Evolutionary conservation across 495 filamentous ascomycete genomes (phyloP).

Genomic region (Aspergillus heteromorphus): DNA sequence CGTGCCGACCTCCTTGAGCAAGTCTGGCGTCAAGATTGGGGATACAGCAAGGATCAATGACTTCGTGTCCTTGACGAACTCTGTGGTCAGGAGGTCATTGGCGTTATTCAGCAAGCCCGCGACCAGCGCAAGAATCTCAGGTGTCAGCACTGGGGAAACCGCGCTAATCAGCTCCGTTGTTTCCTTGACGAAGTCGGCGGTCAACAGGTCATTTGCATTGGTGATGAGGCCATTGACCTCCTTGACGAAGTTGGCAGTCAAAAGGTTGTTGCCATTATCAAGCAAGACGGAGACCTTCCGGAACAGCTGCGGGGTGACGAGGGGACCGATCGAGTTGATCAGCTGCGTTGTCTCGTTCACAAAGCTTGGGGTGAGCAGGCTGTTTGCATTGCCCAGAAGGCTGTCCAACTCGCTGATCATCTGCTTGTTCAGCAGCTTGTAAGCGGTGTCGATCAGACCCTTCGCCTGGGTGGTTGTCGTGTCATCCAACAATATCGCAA

Average conservation of each 20-base stretch:
- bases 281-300: slow-evolving; percentile 29
- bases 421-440: slow-evolving; percentile 22
- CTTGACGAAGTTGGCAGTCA: slow-evolving; percentile 28
- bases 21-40: slow-evolving; percentile 28
- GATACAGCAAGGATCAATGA: slow-evolving; percentile 27
- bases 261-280: slow-evolving; percentile 20
- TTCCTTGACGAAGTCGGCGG: slow-evolving; percentile 35
- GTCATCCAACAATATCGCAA: slow-evolving; percentile 40
- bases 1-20: slow-evolving; percentile 26
- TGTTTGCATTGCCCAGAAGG: slow-evolving; percentile 33
- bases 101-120: slow-evolving; percentile 18
- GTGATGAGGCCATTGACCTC: slow-evolving; percentile 34
- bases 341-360: slow-evolving; percentile 33
- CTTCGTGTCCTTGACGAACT: slow-evolving; percentile 40
- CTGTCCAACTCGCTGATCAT: slow-evolving; percentile 22
- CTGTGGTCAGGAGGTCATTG: slow-evolving; percentile 31
- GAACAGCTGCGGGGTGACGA: slow-evolving; percentile 31
- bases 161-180: slow-evolving; percentile 31
- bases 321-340: slow-evolving; percentile 25
- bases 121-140: neutral
- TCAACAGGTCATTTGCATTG: slow-evolving; percentile 40
- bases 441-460: slow-evolving; percentile 23
- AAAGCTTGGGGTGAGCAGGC: slow-evolving; percentile 30
- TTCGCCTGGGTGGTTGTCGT: slow-evolving; percentile 34
- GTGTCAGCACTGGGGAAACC: slow-evolving; percentile 19